Evolutionary conservation across 2,329 filamentous ascomycete species (phyloP).

Genomic region (Elsinoe arachidis): DNA sequence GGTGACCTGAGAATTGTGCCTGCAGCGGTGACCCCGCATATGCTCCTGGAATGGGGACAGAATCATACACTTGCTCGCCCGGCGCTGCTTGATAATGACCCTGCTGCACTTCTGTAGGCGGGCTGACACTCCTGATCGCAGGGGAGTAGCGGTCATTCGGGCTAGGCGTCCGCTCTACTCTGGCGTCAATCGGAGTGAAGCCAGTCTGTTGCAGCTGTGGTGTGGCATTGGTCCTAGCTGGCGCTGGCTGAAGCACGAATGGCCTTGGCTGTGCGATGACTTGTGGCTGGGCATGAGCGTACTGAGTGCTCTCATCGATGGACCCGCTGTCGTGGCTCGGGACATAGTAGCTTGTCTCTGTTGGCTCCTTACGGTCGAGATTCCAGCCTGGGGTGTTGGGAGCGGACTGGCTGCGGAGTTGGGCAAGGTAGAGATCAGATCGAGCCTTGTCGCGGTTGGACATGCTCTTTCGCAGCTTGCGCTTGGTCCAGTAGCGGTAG

Average conservation of each 20-base stretch:
- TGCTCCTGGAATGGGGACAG: constrained; percentile 81
- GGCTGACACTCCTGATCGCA: constrained; percentile 11
- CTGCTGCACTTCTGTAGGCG: constrained; percentile 42
- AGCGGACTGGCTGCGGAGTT: constrained; percentile 63
- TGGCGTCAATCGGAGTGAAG: constrained; percentile 44
- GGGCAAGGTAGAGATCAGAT: constrained; percentile 82
- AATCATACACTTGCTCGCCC: constrained; percentile 74
- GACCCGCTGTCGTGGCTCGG: constrained; percentile 27
- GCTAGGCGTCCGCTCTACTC: constrained; percentile 18
- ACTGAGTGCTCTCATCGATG: constrained; percentile 48
- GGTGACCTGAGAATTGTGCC: constrained; percentile 7
- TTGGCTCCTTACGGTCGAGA: constrained; percentile 10
- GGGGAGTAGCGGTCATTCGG: constrained; percentile 17
- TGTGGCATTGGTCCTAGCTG: constrained; percentile 69
- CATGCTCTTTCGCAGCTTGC: constrained; percentile 93
- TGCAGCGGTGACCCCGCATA: constrained; percentile 39
- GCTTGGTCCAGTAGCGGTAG: constrained; percentile 96
- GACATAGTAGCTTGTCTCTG: constrained; percentile 19
- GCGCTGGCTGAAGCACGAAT: constrained; percentile 85
- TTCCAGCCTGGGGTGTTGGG: constrained; percentile 85
- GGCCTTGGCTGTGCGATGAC: constrained; percentile 37
- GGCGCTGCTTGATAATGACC: constrained; percentile 62
- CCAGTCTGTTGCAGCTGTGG: constrained; percentile 57
- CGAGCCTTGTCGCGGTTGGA: constrained; percentile 87
- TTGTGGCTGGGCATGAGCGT: constrained; percentile 48